These are phyloP conservation scores for Irpex sp. DNA, from an alignment of 1,284 basidiomycete species.

Conservation along the genomic window DNA sequence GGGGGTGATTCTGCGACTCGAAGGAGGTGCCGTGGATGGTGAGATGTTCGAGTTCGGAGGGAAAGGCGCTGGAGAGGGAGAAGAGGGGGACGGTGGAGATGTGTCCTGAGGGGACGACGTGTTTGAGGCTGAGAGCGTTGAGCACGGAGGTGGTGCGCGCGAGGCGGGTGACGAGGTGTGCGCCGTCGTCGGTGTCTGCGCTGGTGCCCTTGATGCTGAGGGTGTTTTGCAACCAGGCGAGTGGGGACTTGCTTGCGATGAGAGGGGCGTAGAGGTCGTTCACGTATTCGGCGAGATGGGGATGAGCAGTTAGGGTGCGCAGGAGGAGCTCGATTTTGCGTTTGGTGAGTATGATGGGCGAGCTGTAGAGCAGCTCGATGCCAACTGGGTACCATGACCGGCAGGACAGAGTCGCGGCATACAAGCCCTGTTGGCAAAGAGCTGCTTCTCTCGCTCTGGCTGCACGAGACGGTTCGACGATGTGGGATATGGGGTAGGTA, in stretches of 20 bases:
- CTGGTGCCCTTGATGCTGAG: slow-evolving; percentile 2
- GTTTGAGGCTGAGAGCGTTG: slow-evolving; percentile 5
- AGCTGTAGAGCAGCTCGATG: slow-evolving; percentile 8
- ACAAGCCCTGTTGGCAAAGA: not conserved
- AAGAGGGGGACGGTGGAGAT: slow-evolving; percentile 3
- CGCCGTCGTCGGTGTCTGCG: not conserved
- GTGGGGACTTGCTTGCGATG: not conserved
- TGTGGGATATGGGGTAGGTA: not conserved
- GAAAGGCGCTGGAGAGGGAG: not conserved
- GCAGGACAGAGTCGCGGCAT: slow-evolving; percentile 1
- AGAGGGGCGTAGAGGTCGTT: slow-evolving; percentile 9
- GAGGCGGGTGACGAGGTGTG: not conserved
- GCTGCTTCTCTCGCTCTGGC: not conserved
- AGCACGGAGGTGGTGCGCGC: not conserved
- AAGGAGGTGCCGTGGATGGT: slow-evolving; percentile 9
- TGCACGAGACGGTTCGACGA: not conserved
- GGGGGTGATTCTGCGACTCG: slow-evolving; percentile 8
- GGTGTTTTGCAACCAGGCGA: slow-evolving; percentile 7
- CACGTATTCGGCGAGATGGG: slow-evolving; percentile 6
- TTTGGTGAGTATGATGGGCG: slow-evolving; percentile 5
- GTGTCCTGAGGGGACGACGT: slow-evolving; percentile 4
- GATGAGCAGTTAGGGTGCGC: slow-evolving; percentile 1
- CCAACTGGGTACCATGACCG: slow-evolving; percentile 8
- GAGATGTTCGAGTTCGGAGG: slow-evolving; percentile 1
- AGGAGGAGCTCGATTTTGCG: slow-evolving; percentile 7